Evolutionary conservation across 768 basidiomycete genomes (phyloP).

Genomic region (Suillus brevipes): DNA sequence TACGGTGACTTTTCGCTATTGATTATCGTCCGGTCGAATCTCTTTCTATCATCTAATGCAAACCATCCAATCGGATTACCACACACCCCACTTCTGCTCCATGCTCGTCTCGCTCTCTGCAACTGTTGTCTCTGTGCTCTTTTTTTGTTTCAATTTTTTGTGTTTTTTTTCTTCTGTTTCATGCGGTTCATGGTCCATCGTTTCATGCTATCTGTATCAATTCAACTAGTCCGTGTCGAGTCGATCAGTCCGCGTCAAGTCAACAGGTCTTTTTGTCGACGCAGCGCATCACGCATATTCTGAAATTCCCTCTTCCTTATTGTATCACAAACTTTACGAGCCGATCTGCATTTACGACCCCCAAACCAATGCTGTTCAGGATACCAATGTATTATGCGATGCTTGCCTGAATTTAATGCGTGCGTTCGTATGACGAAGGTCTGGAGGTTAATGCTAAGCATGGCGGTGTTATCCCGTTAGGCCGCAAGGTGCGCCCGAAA

Average conservation of each 20-base stretch:
- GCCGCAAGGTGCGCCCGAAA: background rate
- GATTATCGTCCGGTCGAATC: background rate
- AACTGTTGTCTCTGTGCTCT: background rate
- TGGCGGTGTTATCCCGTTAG: background rate
- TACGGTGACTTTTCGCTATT: background rate
- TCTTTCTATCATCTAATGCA: slow-evolving; percentile 2
- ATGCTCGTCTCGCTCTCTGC: background rate
- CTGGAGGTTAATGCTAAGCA: background rate
- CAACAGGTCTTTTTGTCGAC: background rate
- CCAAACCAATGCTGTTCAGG: background rate
- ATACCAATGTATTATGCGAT: background rate
- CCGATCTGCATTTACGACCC: background rate
- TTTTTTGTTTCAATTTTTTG: background rate
- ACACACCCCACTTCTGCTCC: background rate
- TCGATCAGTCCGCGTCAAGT: background rate
- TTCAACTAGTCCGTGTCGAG: background rate
- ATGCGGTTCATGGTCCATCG: background rate
- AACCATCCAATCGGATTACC: background rate
- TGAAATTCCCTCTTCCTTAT: background rate
- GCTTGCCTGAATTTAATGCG: background rate
- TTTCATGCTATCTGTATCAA: slow-evolving; percentile 3
- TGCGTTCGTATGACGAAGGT: background rate
- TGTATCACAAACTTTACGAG: background rate
- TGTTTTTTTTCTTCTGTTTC: background rate
- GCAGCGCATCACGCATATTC: background rate